Evolutionary conservation across 495 filamentous ascomycete genomes (phyloP), one percentile per base, ranked within the genome.

Genomic region (Penicillium mononematosum): DNA sequence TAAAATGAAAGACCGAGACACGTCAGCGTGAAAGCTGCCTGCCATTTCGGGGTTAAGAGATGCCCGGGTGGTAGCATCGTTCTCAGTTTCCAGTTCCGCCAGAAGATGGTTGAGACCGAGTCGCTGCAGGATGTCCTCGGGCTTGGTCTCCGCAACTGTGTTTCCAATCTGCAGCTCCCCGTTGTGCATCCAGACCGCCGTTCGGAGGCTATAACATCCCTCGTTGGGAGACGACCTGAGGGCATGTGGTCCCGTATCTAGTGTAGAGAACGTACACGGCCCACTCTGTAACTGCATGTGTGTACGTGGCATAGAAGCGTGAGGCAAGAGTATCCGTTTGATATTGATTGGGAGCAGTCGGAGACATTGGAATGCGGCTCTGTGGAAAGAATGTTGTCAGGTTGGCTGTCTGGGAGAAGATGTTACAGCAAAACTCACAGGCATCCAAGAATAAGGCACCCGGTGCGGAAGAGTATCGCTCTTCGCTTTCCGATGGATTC

Each of bases 161-260:
- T 54, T 85, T 0, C 85, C 86, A 46, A 89, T 81, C 52, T 82
- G 77, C 41, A 86, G 72, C 56, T 74, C 60, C 32, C 63, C 53
- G 17, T 67, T 58, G 38, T 80, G 77, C 24, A 86, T 77, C 87
- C 88, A 92, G n/a, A 94, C 81, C 57, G 91, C 88, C 36, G 58
- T 61, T 32, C 63, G 58, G 44, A 66, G 50, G 7, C 65, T 58
- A 38, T 61, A 47, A 41, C 65, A 66, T 36, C 60, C 65, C 48
- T 55, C 60, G 47, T 34, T 53, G 43, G 59, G 53, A 36, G 56
- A 63, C 14, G 59, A 56, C 39, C 57, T 27, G 22, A 68, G 58
- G 29, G 65, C 58, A 24, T 60, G 57, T 9, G 59, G 46, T 24
- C 58, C 56, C 11, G 58, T 56, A 47, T 66, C 66, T 5, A 61